Evolutionary conservation across 2,329 filamentous ascomycete species (phyloP), one percentile per base, ranked within the genome.

Genomic region (Aureobasidium zeae): DNA sequence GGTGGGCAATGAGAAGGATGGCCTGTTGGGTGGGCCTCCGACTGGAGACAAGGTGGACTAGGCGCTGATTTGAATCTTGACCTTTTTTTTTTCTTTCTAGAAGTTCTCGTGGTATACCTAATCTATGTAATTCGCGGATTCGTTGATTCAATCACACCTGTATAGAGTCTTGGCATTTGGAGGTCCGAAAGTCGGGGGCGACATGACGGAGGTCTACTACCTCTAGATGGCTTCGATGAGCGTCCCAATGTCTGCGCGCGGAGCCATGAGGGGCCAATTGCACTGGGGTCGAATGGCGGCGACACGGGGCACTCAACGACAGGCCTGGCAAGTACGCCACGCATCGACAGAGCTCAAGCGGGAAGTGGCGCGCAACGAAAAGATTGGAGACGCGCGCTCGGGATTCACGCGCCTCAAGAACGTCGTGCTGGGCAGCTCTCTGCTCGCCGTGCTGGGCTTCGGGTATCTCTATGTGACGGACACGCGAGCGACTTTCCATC

Each of bases 1-100:
- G 41, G 63, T 83, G 2, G 76, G 81, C 33, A 76, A 78, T 34
- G 76, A 79, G 48, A 84, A 83, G 66, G 78, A 83, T 51, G 79
- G 80, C 1, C 59, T 85, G 15, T 60, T 86, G 36, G 71, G 69
- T 3, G 55, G 52, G 12, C 35, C 13, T n/a, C 31, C 36, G 44
- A 48, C 20, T 29, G 46, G 26, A 47, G 30, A 51, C 19, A 58
- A 58, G 50, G 55, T 54, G 46, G 56, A 58, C 39, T 53, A 47
- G 29, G 30, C 5, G 10, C 3, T 30, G 28, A 15, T 11, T 30
- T 30, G 9, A 15, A 5, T 8, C 13, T 12, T 11, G 11, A 26
- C 19, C 26, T n/a, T 34, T 17, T 34, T 12, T 34, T 43, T 34
- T n/a, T 34, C 13, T 16, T 28, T 32, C 12, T 11, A 24, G 24